These are phyloP conservation scores for Ophiostoma montium DNA, from an alignment of 2,329 filamentous ascomycete genomes.

Conservation along the genomic window DNA sequence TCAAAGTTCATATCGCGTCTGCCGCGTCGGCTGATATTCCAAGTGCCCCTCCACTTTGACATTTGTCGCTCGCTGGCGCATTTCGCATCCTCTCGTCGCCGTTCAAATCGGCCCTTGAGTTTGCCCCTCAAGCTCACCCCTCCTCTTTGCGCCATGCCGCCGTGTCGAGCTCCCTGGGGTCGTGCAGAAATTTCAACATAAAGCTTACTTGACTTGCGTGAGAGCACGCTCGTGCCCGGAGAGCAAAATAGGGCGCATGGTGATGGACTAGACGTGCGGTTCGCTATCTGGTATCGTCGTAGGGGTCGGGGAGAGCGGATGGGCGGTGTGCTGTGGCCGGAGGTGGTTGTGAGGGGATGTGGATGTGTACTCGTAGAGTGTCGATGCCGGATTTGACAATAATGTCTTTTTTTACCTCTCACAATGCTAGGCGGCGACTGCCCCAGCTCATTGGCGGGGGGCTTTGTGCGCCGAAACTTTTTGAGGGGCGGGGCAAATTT, in stretches of 20 bases:
- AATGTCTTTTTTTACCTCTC: slow-evolving; percentile 10
- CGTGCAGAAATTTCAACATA: not conserved
- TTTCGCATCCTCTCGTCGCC: not conserved
- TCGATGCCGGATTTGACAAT: slow-evolving; percentile 6
- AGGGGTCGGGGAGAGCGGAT: not conserved
- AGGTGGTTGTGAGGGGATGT: slow-evolving; percentile 2
- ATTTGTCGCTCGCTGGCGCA: not conserved
- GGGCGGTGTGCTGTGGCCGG: not conserved
- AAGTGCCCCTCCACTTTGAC: not conserved
- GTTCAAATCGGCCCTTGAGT: not conserved
- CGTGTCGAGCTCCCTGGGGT: not conserved
- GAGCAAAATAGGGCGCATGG: slow-evolving; percentile 91
- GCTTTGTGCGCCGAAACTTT: slow-evolving; percentile 9
- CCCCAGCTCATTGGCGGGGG: slow-evolving; percentile 5
- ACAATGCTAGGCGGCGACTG: not conserved
- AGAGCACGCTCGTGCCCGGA: slow-evolving; percentile 93
- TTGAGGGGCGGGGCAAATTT: slow-evolving; percentile 7
- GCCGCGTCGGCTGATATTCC: not conserved
- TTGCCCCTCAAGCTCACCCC: too few species aligned
- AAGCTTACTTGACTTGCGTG: slow-evolving; percentile 55
- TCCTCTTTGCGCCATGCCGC: not conserved
- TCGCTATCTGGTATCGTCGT: not conserved
- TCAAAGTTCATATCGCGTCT: not conserved
- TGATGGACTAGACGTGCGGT: slow-evolving; percentile 7
- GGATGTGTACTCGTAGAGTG: not conserved